Evolutionary conservation across 495 filamentous ascomycete genomes (phyloP).

Genomic region (Hypoxylon perforatum): DNA sequence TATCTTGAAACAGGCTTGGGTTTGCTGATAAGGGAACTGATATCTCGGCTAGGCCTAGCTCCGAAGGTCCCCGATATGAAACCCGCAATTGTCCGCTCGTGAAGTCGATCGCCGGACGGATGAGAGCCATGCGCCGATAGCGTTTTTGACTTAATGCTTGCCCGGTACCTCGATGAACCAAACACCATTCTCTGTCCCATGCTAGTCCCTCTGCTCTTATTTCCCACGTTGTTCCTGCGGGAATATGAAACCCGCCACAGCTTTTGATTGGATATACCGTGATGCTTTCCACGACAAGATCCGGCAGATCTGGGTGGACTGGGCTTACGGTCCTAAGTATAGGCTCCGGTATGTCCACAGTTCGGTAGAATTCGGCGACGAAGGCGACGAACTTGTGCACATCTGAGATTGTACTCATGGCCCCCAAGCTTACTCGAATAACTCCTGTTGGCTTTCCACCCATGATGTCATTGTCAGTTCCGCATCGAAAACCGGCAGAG

Average conservation of each 20-base stretch:
- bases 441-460: constrained; percentile 87
- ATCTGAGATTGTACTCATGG: constrained; percentile 86
- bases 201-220: constrained; percentile 80
- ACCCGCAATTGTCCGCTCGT: constrained; percentile 58
- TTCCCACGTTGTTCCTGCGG: constrained; percentile 73
- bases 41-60: constrained; percentile 57
- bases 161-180: constrained; percentile 84
- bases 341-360: constrained; percentile 48
- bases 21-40: constrained; percentile 71
- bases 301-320: constrained; percentile 16
- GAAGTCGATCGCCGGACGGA: constrained; percentile 77
- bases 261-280: constrained; percentile 88
- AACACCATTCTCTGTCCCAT: constrained; percentile 95
- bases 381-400: constrained; percentile 76
- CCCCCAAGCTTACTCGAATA: constrained; percentile 85
- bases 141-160: constrained; percentile 83
- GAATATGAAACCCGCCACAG: constrained; percentile 81
- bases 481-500: constrained; percentile 81
- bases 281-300: constrained; percentile 67
- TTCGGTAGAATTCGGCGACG: constrained; percentile 80
- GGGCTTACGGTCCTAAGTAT: background rate
- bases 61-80: constrained; percentile 60
- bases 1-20: constrained; percentile 60
- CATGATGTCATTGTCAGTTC: constrained; percentile 82
- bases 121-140: constrained; percentile 83